These are phyloP conservation scores for Talaromyces sp. DNA, from an alignment of 2,329 filamentous ascomycete genomes.

Conservation along the genomic window DNA sequence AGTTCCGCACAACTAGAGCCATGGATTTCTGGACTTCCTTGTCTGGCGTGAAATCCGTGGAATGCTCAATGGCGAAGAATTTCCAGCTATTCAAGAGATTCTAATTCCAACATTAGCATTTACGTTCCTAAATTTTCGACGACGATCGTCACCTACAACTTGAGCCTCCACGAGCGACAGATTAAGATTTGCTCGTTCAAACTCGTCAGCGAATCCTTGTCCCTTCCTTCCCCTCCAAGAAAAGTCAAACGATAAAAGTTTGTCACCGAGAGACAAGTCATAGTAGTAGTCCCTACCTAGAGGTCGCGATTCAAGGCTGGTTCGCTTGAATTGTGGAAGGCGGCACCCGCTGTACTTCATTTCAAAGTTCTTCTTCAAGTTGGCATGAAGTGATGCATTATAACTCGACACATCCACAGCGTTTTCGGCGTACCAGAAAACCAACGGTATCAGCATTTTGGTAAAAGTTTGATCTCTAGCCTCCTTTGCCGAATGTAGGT, in stretches of 20 bases:
- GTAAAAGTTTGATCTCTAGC: conserved; percentile 63
- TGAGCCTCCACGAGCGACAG: conserved; percentile 89
- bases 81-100: conserved; percentile 86
- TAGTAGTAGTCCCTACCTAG: conserved; percentile 81
- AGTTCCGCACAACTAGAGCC: conserved; percentile 68
- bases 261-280: conserved; percentile 67
- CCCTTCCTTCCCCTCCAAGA: conserved; percentile 65
- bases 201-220: conserved; percentile 74
- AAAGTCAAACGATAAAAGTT: conserved; percentile 69
- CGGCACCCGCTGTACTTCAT: conserved; percentile 68
- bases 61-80: conserved; percentile 77
- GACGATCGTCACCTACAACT: conserved; percentile 52
- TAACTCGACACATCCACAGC: conserved; percentile 76
- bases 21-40: conserved; percentile 62
- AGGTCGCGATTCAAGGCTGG: conserved; percentile 57
- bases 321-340: conserved; percentile 76
- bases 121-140: conserved; percentile 22
- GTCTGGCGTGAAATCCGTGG: conserved; percentile 53
- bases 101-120: conserved; percentile 35
- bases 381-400: conserved; percentile 79
- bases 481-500: conserved; percentile 80
- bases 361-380: conserved; percentile 79
- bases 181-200: conserved; percentile 83
- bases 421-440: conserved; percentile 74
- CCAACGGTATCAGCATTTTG: conserved; percentile 64